Conservation (phyloP, 495 filamentous ascomycete species). For the Hypoxylon trugodes region DNA sequence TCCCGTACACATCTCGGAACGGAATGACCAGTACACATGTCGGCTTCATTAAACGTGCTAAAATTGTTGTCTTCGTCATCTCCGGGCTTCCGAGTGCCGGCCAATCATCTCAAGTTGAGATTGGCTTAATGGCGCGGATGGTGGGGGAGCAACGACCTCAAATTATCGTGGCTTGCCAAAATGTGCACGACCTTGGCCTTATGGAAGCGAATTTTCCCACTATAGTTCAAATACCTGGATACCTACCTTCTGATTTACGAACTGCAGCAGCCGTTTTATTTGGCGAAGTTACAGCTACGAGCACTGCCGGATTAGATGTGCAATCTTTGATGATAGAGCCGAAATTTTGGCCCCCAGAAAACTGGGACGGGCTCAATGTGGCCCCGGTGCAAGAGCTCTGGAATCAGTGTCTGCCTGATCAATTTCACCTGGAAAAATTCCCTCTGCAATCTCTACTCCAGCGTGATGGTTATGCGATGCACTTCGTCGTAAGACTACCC, state of each 20-base stretch:
- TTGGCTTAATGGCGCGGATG: constrained; percentile 53
- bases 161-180: constrained; percentile 59
- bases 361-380: constrained; percentile 57
- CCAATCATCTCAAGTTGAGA: constrained; percentile 51
- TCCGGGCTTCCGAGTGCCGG: constrained; percentile 49
- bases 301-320: constrained; percentile 36
- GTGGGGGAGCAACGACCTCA: constrained; percentile 59
- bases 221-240: constrained; percentile 57
- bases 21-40: constrained; percentile 67
- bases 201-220: constrained; percentile 55
- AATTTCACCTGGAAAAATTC: constrained; percentile 54
- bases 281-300: constrained; percentile 43
- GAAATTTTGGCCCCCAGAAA: constrained; percentile 56
- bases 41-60: constrained; percentile 65
- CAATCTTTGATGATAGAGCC: constrained; percentile 52
- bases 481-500: constrained; percentile 67
- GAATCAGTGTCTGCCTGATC: constrained; percentile 56
- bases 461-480: constrained; percentile 67
- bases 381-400: constrained; percentile 56
- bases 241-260: constrained; percentile 60
- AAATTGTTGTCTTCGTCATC: constrained; percentile 63
- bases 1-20: constrained; percentile 64
- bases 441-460: constrained; percentile 63
- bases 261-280: constrained; percentile 64
- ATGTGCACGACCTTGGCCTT: constrained; percentile 45